Percentiles rank a stretch among this genome's conserved stretches.
Evolutionary conservation across 805 yeast genomes (phyloP).

Genomic region (Candida ponderosae): DNA sequence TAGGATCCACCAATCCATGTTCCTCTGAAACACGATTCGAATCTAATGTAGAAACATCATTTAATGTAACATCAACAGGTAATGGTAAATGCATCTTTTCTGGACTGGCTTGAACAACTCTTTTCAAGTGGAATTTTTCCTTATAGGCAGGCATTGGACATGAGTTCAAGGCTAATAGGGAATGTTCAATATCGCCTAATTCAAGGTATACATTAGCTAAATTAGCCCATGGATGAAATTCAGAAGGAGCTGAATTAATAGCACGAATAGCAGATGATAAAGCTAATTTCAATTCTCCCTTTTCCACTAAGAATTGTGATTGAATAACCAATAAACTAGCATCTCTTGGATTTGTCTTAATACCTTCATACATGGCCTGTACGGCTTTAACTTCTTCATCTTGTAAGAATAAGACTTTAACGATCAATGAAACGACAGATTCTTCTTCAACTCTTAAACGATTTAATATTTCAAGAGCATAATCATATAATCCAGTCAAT

Average conservation of each 20-base stretch:
- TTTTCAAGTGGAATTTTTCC: slow-evolving; percentile 53
- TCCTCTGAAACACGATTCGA: slow-evolving; percentile 59
- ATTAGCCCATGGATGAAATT: slow-evolving; percentile 66
- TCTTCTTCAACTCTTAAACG: slow-evolving; percentile 46
- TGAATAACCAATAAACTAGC: slow-evolving; percentile 47
- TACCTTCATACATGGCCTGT: slow-evolving; percentile 41
- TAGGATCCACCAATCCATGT: slow-evolving; percentile 57
- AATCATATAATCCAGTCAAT: slow-evolving; percentile 55
- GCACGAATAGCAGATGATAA: slow-evolving; percentile 53
- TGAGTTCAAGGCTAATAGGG: slow-evolving; percentile 64
- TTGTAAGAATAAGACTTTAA: slow-evolving; percentile 41
- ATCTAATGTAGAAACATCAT: slow-evolving; percentile 60
- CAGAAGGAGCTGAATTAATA: slow-evolving; percentile 67
- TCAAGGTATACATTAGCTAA: slow-evolving; percentile 58
- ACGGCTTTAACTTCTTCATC: slow-evolving; percentile 58
- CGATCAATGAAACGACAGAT: slow-evolving; percentile 48
- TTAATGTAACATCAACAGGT: slow-evolving; percentile 66
- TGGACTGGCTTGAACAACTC: slow-evolving; percentile 46
- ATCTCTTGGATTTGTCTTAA: slow-evolving; percentile 42
- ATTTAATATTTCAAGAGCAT: slow-evolving; percentile 51
- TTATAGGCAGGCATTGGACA: slow-evolving; percentile 72
- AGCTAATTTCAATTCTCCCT: slow-evolving; percentile 47
- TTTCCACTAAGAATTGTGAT: slow-evolving; percentile 48
- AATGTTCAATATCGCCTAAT: slow-evolving; percentile 60
- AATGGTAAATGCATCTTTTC: slow-evolving; percentile 65